Base-by-base conservation (phyloP, 2,329 filamentous ascomycete species). In the Cyphellophora attinorum region DNA sequence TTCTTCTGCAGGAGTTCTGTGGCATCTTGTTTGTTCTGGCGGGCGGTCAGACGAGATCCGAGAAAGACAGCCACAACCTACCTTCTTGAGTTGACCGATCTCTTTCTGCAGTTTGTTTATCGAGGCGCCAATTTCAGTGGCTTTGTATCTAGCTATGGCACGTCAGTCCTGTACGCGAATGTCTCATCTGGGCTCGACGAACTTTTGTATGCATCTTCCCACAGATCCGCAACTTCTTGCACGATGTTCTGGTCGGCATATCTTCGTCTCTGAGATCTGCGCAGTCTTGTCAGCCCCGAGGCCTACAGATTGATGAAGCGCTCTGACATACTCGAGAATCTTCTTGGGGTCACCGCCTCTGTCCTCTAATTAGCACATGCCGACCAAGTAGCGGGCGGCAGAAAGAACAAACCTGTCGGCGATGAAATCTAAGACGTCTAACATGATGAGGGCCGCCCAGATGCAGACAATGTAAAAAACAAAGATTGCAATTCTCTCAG, bases 21-120 rank as follows among this genome's bases (percentile, higher is more conserved):
- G 27, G 85, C 85, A 57, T 89, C 78, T 64, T 93, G 85, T 68
- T 95, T 94, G 49, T 79, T 79, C 74, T 80, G 21, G 18, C 4
- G 11, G 29, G 16, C 4, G 18, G 12, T 19, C 6, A 35, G 28
- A 16, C 23, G 5, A 34, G 15, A 10, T 35, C 6, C 11, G 5
- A 4, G 10, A 25, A 25, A 25, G n/a, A 8, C 21, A n/a, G 8
- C 8, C 8, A 25, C 21, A 8, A 25, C 21, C 8, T 8, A 76
- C 78, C 79, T 93, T 94, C 68, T 93, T 94, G 70, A 89, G 93
- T 52, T 74, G 67, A 12, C 83, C 85, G 55, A 96, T 93, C 57
- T 86, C 77, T 64, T 93, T 94, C 59, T 93, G 84, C 18, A 85
- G 73, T 13, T 74, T 78, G 64, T 96, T 96, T 61, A 94, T 88